Conservation (phyloP, 805 yeast genomes). For the Lipomyces mesembrius region DNA sequence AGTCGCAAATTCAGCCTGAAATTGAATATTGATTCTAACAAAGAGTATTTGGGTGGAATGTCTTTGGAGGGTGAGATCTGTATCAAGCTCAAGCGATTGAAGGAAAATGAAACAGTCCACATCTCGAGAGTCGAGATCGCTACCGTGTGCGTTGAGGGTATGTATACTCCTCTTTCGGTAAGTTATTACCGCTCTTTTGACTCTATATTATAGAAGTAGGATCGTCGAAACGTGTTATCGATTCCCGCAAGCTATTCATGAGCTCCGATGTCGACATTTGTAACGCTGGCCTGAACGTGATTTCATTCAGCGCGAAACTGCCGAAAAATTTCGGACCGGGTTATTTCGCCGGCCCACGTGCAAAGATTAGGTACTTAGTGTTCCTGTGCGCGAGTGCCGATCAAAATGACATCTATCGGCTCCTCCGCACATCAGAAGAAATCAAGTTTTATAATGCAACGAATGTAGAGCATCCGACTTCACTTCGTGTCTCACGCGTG, state of each 20-base stretch:
- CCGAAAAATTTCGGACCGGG: constrained; percentile 18
- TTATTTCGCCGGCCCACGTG: constrained; percentile 4
- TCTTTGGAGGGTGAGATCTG: constrained; percentile 5
- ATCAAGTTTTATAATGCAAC: constrained; percentile 19
- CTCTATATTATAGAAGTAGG: constrained; percentile 6
- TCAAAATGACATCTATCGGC: background rate
- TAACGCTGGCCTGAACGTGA: constrained; percentile 1
- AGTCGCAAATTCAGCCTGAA: constrained; percentile 6
- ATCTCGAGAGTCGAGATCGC: constrained; percentile 3
- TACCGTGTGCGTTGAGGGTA: constrained; percentile 7
- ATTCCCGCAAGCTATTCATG: background rate
- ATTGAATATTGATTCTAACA: constrained; percentile 11
- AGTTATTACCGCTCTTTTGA: background rate
- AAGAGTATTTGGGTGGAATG: constrained; percentile 14
- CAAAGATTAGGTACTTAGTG: constrained; percentile 10
- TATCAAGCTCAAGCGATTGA: constrained; percentile 8
- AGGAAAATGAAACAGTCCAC: background rate
- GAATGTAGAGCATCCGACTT: background rate
- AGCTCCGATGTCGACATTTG: background rate
- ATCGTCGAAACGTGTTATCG: constrained; percentile 11
- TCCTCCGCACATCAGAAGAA: constrained; percentile 1
- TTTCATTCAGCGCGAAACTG: background rate
- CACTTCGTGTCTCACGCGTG: background rate
- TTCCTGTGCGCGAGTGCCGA: constrained; percentile 5
- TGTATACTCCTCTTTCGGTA: background rate